These are phyloP conservation scores for Ogataea nakhonphanomensis DNA, from an alignment of 805 yeast genomes.

Conservation along the genomic window DNA sequence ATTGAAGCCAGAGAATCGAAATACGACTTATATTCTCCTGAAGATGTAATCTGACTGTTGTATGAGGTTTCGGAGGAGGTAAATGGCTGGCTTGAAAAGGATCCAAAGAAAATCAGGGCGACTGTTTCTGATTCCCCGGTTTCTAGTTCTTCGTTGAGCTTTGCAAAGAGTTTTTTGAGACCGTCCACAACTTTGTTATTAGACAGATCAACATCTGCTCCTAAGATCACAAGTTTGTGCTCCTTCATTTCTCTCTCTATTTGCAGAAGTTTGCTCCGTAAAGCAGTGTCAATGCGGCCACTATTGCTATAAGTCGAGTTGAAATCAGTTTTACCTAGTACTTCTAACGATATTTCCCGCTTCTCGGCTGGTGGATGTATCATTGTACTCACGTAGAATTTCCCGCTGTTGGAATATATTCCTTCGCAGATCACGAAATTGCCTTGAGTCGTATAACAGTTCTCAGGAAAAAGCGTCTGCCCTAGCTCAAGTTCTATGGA, in stretches of 20 bases:
- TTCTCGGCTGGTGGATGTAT: conserved; percentile 89
- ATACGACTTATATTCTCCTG: conserved; percentile 56
- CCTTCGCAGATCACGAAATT: conserved; percentile 83
- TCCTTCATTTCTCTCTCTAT: conserved; percentile 54
- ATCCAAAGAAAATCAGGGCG: conserved; percentile 76
- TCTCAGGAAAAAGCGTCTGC: conserved; percentile 59
- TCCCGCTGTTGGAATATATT: conserved; percentile 65
- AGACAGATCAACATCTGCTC: conserved; percentile 71
- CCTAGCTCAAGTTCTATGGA: conserved; percentile 62
- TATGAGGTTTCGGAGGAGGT: conserved; percentile 51
- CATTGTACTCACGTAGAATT: conserved; percentile 70
- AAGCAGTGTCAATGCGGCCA: conserved; percentile 57
- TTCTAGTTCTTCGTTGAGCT: conserved; percentile 49
- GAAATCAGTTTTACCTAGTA: conserved; percentile 78
- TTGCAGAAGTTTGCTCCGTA: conserved; percentile 50
- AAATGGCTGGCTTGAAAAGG: conserved; percentile 68
- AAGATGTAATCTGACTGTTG: conserved; percentile 43
- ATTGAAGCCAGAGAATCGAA: conserved; percentile 74
- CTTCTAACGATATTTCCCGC: conserved; percentile 61
- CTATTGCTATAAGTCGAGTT: conserved; percentile 23
- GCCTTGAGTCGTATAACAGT: conserved; percentile 69
- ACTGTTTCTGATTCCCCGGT: conserved; percentile 42
- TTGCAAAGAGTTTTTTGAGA: conserved; percentile 56
- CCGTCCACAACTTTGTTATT: conserved; percentile 57
- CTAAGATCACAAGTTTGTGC: conserved; percentile 67